Base-by-base conservation (phyloP, 1,139 yeast species). In the Debaryomycetaceae sp. region DNA sequence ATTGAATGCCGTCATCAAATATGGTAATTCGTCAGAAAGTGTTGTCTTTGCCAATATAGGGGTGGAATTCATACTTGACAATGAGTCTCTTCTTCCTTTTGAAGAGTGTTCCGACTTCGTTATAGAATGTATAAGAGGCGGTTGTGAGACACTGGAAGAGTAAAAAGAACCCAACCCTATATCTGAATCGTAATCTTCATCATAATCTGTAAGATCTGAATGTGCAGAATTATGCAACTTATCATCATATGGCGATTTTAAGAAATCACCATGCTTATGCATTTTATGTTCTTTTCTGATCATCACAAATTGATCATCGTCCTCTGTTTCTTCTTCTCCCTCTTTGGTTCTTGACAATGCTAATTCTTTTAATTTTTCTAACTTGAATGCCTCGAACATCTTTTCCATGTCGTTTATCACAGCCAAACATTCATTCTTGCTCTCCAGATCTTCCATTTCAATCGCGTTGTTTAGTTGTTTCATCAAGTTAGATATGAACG, bases 381-480 rank as follows among this genome's bases (percentile, higher is more conserved):
- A 48, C 47, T 70, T 70, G 51, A 63, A 70, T 1, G 66, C 71
- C 33, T 78, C 81, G 55, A 78, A 79, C 83, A 79, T 79, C 51
- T 75, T 73, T 50, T 79, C 84, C 66, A 79, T 75, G 50, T 79
- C 84, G 44, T 68, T 72, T 17, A 79, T 78, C 34, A 79, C 80
- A 0, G 81, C 81, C 44, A 79, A 65, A 50, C 83, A 77, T 52
- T 79, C 84, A 61, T 72, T 69, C 41, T 76, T 74, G 13, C 73
- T 74, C 33, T 73, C 73, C 31, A 67, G 62, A 49, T 79, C 82
- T 34, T 74, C 74, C 19, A 57, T 50, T 13, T 73, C 73, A 8
- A 77, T 67, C 5, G 81, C 74, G n/a, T 55, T 62, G 44, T 77
- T 74, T 44, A 79, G 61, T 49, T 79, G 84, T 39, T 63, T 65